Base-by-base conservation (phyloP, 2,329 filamentous ascomycete species). In the Ophiostoma piceae region DNA sequence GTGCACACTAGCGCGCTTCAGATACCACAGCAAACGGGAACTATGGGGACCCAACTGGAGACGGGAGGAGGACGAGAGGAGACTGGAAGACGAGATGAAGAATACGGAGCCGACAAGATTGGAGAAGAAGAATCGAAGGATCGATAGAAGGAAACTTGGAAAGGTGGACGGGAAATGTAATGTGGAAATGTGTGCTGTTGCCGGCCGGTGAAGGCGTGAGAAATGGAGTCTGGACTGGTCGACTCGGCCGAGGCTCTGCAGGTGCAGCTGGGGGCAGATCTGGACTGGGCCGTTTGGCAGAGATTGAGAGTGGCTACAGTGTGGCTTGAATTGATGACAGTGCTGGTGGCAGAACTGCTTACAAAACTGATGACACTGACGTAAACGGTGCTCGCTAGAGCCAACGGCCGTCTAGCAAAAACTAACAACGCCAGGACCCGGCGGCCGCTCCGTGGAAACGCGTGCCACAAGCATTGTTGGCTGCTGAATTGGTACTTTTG, bases 1-100 rank as follows among this genome's bases (percentile, higher is more conserved):
- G 51, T 57, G 51, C 51, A 16, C 32, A 65, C 37, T 66, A 66
- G 65, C 65, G 65, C 65, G 65, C 65, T 66, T 57, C 51, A 57
- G 51, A 57, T 57, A 26, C 51, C 22, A 57, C 51, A 57, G 51
- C 51, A 57, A 29, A 26, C n/a, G n/a, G 51, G 51, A 57, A 26
- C 51, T 12, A 26, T 26, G 51, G 51, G 51, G 51, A 57, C 22
- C 26, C 51, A 57, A 29, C n/a, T 57, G n/a, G 51, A 47, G 43
- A 8, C 16, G 43, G 43, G 43, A n/a, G 43, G 43, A 47, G 41
- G 41, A 16, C 14, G 41, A 43, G 41, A 43, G 11, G 41, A 19
- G 8, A 47, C 16, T 43, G 4, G 12, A 6, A 43, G 14, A 43
- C 41, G 22, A 57, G 22, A 29, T 57, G 51, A 22, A 57, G n/a